Percentiles rank a stretch among this genome's conserved stretches.
These are phyloP conservation scores for Phlebiopsis flavidoalba DNA, from an alignment of 768 basidiomycete species.

Conservation along the genomic window DNA sequence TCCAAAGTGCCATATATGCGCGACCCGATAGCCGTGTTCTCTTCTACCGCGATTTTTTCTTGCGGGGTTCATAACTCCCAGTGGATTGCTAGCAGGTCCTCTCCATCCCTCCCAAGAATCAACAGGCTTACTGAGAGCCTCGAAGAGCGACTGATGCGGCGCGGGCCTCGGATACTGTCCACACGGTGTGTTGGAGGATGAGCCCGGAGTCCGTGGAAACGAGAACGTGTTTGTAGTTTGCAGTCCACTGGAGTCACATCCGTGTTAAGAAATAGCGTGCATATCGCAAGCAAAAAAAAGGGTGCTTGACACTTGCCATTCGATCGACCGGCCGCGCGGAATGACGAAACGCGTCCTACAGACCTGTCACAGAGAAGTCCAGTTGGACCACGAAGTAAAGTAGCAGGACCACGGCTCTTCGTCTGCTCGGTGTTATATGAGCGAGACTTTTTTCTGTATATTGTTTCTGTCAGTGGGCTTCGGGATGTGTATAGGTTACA, in stretches of 20 bases:
- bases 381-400: too few species aligned
- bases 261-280: not conserved
- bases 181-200: slow-evolving; percentile 61
- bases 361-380: too few species aligned
- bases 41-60: not conserved
- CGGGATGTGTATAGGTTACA: too few species aligned
- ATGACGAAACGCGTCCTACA: too few species aligned
- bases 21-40: not conserved
- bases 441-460: too few species aligned
- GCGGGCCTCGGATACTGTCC: slow-evolving; percentile 76
- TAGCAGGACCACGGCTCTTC: too few species aligned
- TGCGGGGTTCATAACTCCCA: not conserved
- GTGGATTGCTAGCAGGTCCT: not conserved
- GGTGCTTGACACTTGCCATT: slow-evolving; percentile 71
- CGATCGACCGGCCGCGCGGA: too few species aligned
- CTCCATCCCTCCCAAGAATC: slow-evolving; percentile 16
- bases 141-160: slow-evolving; percentile 67
- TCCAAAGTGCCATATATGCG: too few species aligned
- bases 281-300: not conserved
- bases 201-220: slow-evolving; percentile 55
- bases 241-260: slow-evolving; percentile 42
- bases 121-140: slow-evolving; percentile 42
- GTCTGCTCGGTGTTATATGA: too few species aligned
- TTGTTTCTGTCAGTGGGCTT: too few species aligned
- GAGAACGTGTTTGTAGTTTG: slow-evolving; percentile 75